Base-by-base conservation (phyloP, 2,329 filamentous ascomycete genomes). In the Anthostomella pinea region DNA sequence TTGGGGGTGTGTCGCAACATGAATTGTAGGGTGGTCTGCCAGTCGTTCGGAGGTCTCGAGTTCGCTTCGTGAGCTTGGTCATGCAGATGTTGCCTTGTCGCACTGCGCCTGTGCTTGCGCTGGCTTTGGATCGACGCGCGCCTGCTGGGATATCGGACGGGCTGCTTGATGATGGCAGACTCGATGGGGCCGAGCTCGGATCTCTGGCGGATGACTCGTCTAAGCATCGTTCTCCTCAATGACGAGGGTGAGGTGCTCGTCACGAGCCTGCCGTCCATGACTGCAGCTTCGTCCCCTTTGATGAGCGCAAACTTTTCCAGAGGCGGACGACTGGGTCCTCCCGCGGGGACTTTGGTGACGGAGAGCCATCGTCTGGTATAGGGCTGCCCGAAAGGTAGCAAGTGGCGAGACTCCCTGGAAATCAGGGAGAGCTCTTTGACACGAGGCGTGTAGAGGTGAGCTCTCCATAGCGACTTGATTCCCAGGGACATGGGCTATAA, bases 401-500 rank as follows among this genome's bases (percentile, higher is more conserved):
- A 44, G 37, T 37, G 35, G 39, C 35, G 35, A 32, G 40, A 38
- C 45, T 45, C 49, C 54, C 49, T 56, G 47, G 46, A 48, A 50
- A 51, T 43, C 37, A 46, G 42, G 48, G 49, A 57, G 52, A 57
- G 49, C 51, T 44, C 44, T 38, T 43, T 43, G 35, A 42, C 35
- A 41, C 41, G 39, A 27, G 26, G 19, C 33, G 45, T 32, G 48
- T 40, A 45, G 43, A 42, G 30, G 41, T 38, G 53, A 45, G 54
- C 55, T 48, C 54, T 54, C 53, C 54, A 56, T 52, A 54, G 39
- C 32, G 41, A 50, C 32, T 42, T 48, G 48, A 58, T 35, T 43
- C 51, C 56, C 48, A 54, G 52, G 54, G 56, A 58, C 57, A 60
- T 59, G 45, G 46, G 56, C 51, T 60, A 56, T 46, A 39, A 41